phyloP scores from a whole-genome alignment of 1,284 basidiomycete species.

The Pascua sp. region DNA sequence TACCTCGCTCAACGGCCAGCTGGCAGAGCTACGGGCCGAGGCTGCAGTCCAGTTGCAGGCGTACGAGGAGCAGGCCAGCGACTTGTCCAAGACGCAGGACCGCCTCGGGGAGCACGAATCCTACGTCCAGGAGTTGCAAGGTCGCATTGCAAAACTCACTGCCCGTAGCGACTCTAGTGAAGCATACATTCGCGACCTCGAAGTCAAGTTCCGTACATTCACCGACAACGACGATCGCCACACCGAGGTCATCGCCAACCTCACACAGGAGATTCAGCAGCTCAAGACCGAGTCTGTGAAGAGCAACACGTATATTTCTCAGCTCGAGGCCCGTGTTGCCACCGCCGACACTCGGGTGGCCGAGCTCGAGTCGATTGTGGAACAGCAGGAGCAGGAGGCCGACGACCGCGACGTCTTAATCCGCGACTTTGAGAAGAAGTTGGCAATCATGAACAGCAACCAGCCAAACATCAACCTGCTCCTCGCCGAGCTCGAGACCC shows the following conservation, averaged over 20 bases:
- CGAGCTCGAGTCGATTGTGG: constrained; percentile 65
- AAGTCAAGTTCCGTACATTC: constrained; percentile 78
- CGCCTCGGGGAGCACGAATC: constrained; percentile 73
- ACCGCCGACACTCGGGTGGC: constrained; percentile 73
- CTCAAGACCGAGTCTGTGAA: constrained; percentile 72
- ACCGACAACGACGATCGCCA: constrained; percentile 73
- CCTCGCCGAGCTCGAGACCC: constrained; percentile 68
- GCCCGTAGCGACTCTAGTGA: constrained; percentile 89
- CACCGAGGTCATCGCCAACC: constrained; percentile 69
- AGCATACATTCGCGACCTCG: constrained; percentile 87
- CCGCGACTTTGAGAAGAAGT: constrained; percentile 65
- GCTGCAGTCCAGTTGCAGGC: constrained; percentile 47
- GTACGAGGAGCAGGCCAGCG: constrained; percentile 81
- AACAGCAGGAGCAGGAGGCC: constrained; percentile 71
- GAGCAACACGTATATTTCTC: constrained; percentile 76
- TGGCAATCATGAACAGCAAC: constrained; percentile 64
- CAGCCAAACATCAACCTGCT: constrained; percentile 56
- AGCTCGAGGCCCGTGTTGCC: constrained; percentile 76
- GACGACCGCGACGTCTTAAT: constrained; percentile 63
- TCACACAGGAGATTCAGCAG: constrained; percentile 75
- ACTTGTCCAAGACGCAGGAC: constrained; percentile 63
- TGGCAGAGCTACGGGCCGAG: constrained; percentile 82
- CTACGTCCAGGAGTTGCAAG: constrained; percentile 79
- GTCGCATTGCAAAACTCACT: constrained; percentile 71
- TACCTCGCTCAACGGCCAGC: constrained; percentile 80